Conservation (phyloP, 352 stramenopile genomes). For the Elongisporangium undulatum region DNA sequence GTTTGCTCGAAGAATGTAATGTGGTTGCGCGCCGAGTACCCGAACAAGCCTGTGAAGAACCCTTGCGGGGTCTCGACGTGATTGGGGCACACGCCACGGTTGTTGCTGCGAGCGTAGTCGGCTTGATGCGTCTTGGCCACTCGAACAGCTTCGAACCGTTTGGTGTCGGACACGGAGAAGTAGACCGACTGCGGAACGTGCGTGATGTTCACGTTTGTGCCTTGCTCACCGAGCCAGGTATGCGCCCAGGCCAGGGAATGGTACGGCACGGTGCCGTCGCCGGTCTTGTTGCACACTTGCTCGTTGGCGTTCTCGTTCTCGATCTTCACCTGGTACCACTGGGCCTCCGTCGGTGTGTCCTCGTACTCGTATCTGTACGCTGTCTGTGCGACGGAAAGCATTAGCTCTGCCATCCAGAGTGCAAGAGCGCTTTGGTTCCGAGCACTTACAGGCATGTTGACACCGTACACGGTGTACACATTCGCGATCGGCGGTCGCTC, state of each 20-base stretch:
- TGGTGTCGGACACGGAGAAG: constrained; percentile 54
- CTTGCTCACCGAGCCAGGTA: constrained; percentile 56
- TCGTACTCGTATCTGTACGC: constrained; percentile 74
- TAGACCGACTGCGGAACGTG: constrained; percentile 70
- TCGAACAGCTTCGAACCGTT: constrained; percentile 38
- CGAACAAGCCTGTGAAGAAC: constrained; percentile 71
- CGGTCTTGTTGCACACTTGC: constrained; percentile 62
- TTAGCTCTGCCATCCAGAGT: background rate
- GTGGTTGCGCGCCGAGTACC: constrained; percentile 35
- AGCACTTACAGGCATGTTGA: constrained; percentile 57
- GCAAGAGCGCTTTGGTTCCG: too few species aligned
- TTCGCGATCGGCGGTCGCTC: constrained; percentile 61
- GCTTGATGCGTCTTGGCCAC: constrained; percentile 44
- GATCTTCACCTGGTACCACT: constrained; percentile 64
- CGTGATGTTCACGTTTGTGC: constrained; percentile 54
- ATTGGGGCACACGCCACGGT: constrained; percentile 36
- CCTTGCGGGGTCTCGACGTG: constrained; percentile 6
- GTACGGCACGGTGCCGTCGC: constrained; percentile 71
- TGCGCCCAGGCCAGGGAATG: constrained; percentile 79
- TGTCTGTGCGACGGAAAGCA: constrained; percentile 21
- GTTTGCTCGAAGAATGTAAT: constrained; percentile 78
- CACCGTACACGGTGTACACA: constrained; percentile 76
- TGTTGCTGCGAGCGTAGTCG: constrained; percentile 47
- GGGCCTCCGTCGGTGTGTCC: constrained; percentile 32
- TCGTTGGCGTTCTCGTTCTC: constrained; percentile 39